These are phyloP conservation scores for Eucalyptus sp. DNA, from an alignment of 345 rosid species.

Conservation along the genomic window DNA sequence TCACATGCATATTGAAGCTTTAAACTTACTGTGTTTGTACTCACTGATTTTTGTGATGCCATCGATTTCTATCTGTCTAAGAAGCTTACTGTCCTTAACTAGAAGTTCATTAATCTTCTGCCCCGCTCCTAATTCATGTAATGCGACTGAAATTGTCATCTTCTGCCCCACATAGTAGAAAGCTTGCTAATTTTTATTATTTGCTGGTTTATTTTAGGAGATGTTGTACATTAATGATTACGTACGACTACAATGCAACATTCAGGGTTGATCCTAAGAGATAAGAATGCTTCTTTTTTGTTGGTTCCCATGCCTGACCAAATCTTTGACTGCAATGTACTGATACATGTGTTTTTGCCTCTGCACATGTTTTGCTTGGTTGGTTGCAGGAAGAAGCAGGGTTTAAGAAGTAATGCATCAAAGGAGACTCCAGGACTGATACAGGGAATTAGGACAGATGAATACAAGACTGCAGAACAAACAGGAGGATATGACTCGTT, in stretches of 20 bases:
- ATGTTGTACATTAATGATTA: constrained; percentile 12
- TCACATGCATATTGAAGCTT: neutral
- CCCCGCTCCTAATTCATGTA: neutral
- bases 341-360: neutral
- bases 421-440: constrained; percentile 19
- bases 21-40: neutral
- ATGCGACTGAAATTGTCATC: neutral
- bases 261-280: constrained; percentile 19
- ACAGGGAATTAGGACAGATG: constrained; percentile 16
- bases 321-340: neutral
- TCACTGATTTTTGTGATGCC: neutral
- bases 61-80: neutral
- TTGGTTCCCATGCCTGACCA: neutral
- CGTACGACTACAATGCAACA: constrained; percentile 13
- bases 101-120: neutral
- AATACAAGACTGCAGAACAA: constrained; percentile 7
- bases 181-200: neutral
- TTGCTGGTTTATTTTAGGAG: constrained; percentile 16
- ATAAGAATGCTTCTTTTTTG: constrained; percentile 13
- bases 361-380: neutral
- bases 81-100: neutral
- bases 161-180: neutral
- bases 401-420: constrained; percentile 22
- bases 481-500: constrained; percentile 25
- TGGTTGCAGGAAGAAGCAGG: constrained; percentile 21